These are phyloP conservation scores for Tricholoma matsutake DNA, from an alignment of 768 basidiomycete genomes.

Conservation along the genomic window DNA sequence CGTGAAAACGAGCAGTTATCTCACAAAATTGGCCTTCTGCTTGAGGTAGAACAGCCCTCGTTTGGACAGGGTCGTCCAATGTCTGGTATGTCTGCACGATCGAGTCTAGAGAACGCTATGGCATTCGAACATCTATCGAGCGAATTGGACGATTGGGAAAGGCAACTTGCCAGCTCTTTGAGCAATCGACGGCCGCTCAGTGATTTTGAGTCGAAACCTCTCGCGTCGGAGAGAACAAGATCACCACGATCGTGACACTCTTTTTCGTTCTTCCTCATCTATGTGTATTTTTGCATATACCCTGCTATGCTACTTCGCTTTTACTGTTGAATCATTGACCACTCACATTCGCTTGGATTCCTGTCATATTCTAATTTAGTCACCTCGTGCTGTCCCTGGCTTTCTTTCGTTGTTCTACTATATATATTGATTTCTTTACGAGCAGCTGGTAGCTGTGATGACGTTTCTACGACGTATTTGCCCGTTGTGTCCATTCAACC, in stretches of 20 bases:
- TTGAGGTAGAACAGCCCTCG: constrained; percentile 80
- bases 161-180: constrained; percentile 79
- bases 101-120: constrained; percentile 78
- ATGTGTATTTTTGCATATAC: constrained; percentile 47
- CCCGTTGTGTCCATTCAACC: constrained; percentile 83
- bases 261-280: constrained; percentile 22
- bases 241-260: constrained; percentile 51
- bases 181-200: constrained; percentile 68
- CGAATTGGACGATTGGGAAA: constrained; percentile 85
- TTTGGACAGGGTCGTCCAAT: constrained; percentile 62
- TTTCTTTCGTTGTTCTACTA: constrained; percentile 23
- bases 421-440: constrained; percentile 31
- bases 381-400: constrained; percentile 28
- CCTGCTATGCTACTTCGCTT: constrained; percentile 35
- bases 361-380: constrained; percentile 35
- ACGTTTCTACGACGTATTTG: constrained; percentile 37
- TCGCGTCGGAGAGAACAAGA: constrained; percentile 55
- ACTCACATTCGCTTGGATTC: constrained; percentile 58
- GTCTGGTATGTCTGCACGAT: constrained; percentile 56
- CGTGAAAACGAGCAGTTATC: constrained; percentile 86
- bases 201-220: constrained; percentile 62
- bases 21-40: constrained; percentile 86
- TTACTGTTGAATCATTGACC: constrained; percentile 10
- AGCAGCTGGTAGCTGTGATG: constrained; percentile 27
- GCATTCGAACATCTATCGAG: constrained; percentile 77